Base-by-base conservation (phyloP, 108 stramenopile genomes). In the Pseudonitzschia pungens region DNA sequence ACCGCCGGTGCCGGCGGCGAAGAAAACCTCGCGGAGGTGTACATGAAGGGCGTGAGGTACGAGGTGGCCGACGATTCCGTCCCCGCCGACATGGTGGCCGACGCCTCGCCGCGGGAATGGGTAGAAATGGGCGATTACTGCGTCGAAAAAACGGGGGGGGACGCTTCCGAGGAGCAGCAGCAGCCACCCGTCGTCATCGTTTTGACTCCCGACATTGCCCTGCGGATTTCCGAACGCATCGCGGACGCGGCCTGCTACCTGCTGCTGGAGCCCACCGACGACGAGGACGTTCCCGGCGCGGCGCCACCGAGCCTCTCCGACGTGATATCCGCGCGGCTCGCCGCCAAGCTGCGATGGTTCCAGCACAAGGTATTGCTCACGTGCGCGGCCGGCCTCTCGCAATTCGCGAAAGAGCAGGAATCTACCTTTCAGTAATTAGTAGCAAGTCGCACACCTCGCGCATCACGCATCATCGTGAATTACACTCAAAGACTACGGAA, bases 81-180 rank as follows among this genome's bases (percentile, higher is more conserved):
- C 10, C 89, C 89, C 6, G 72, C 71, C 56, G 89, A 88, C 32
- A 73, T 91, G 65, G 85, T 87, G 36, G 84, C 79, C 64, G 84
- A 79, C 43, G 85, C 85, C 27, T 81, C 27, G 60, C 74, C 42
- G 44, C 81, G 10, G 59, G 77, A 58, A 59, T 76, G 36, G 86
- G 72, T 21, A 72, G 40, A 40, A 10, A n/a, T 75, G 51, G 55
- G 58, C 21, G 41, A 70, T 24, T 24, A 41, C 1, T 68, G 67
- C 26, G 2, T 26, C 5, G n/a, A n/a, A 36, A 2, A 36, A 36
- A 36, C 26, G 54, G 22, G 3, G 22, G 54, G 31, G 31, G 29
- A 31, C 1, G 2, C 15, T 9, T 1, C 10, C 57, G 2, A n/a
- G n/a, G n/a, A n/a, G n/a, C n/a, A n/a, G n/a, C n/a, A n/a, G n/a